Evolutionary conservation across 495 filamentous ascomycete genomes (phyloP).

Genomic region (Penicillium lagena): DNA sequence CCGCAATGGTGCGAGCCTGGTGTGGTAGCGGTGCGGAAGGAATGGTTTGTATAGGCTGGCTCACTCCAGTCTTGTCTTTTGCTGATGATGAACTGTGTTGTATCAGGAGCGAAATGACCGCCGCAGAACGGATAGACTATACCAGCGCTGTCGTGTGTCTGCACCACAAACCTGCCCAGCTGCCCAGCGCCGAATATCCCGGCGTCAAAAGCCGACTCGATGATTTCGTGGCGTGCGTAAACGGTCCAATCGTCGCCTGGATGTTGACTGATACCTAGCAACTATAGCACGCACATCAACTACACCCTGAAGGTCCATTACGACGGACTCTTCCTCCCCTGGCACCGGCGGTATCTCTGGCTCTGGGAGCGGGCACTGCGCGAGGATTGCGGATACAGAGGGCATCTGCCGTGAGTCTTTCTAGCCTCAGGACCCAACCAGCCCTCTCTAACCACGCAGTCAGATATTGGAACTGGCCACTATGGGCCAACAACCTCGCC

Average conservation of each 20-base stretch:
- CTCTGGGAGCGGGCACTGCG: constrained; percentile 57
- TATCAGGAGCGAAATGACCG: constrained; percentile 31
- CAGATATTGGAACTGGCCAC: constrained; percentile 49
- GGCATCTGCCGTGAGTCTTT: constrained; percentile 31
- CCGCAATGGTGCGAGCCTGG: background rate
- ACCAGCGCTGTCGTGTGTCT: constrained; percentile 43
- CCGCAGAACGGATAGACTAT: constrained; percentile 33
- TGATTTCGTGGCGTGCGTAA: constrained; percentile 49
- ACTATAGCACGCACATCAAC: constrained; percentile 42
- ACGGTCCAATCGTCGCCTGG: background rate
- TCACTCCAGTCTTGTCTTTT: background rate
- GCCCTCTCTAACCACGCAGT: constrained; percentile 10
- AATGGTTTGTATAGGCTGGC: background rate
- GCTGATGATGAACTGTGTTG: background rate
- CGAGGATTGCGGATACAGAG: constrained; percentile 62
- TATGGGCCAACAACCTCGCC: constrained; percentile 25
- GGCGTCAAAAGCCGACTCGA: constrained; percentile 45
- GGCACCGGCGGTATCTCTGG: constrained; percentile 60
- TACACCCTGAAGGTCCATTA: constrained; percentile 32
- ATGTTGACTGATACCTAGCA: background rate
- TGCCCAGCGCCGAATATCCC: constrained; percentile 34
- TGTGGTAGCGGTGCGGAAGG: background rate
- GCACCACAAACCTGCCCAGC: constrained; percentile 31
- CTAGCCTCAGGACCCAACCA: background rate
- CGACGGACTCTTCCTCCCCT: constrained; percentile 48